Base-by-base conservation (phyloP, 495 filamentous ascomycete genomes). In the Aspergillus cristatus region DNA sequence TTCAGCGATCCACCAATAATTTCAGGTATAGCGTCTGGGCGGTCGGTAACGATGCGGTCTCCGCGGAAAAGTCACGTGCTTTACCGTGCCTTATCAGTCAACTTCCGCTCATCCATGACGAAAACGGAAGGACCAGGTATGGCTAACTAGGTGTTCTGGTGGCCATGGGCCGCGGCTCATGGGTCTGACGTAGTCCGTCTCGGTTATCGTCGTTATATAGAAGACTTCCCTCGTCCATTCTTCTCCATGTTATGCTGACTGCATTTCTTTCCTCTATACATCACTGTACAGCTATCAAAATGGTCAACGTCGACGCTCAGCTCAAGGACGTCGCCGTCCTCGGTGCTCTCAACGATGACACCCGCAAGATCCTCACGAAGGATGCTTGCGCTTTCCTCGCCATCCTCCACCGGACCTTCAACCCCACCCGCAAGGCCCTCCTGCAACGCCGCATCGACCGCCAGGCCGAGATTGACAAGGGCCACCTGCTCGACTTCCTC, bases 391-490 rank as follows among this genome's bases (percentile, higher is more conserved):
- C 86, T 42, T 99, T 97, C 71, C 75, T 98, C 14, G 86, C 90
- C 25, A 79, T 95, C 44, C 77, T 98, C 41, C 91, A 98, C 63
- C 81, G 89, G 47, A 82, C 86, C 28, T 98, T 97, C 78, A 94
- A 97, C 62, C 57, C 59, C 29, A 94, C 81, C 28, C 85, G 91
- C 64, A 94, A 96, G 63, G 73, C 79, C 15, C 78, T 98, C 28
- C 76, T 98, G 15, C 79, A 95, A 60, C 82, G 87, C 50, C 86
- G 91, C 37, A 70, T 80, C 48, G 66, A 79, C 45, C 86, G 93
- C 58, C 91, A 99, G 71, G 83, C 83, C 41, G 88, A 96, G 71
- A 79, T 97, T 43, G 93, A 99, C 68, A 85, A 82, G 60, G 91
- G 91, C 42, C 54, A 72, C 24, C 74, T 96, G n/a, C 88, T 81